Evolutionary conservation across 2,329 filamentous ascomycete genomes (phyloP).

Genomic region (Clonostachys byssicola): DNA sequence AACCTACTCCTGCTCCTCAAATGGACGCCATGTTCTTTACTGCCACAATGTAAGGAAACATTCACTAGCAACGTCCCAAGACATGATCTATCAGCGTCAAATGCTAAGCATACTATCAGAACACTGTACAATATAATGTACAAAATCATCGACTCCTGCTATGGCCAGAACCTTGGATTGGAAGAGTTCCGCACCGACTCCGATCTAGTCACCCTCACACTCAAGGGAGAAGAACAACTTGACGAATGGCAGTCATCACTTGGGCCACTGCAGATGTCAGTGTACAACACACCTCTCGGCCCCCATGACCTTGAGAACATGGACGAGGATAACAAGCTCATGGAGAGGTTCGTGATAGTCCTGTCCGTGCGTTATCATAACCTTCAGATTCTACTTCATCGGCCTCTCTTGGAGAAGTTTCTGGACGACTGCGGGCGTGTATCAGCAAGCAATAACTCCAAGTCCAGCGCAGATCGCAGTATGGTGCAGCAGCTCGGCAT

Average conservation of each 20-base stretch:
- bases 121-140: neutral
- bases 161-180: neutral
- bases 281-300: neutral
- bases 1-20: neutral
- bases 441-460: neutral
- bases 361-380: slow-evolving; percentile 4
- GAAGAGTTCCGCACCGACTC: neutral
- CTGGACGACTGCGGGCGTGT: neutral
- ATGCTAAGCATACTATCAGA: neutral
- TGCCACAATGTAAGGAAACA: neutral
- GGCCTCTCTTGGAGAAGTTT: slow-evolving; percentile 3
- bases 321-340: neutral
- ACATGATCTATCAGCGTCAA: too few species aligned
- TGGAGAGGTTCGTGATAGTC: neutral
- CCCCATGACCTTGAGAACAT: neutral
- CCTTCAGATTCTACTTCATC: slow-evolving; percentile 3
- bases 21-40: neutral
- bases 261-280: neutral
- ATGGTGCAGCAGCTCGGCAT: neutral
- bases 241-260: neutral
- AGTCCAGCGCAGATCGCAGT: neutral
- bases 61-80: neutral
- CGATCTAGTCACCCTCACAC: neutral
- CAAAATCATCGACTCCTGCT: neutral
- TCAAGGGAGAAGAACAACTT: neutral